Base-by-base conservation (phyloP, 495 filamentous ascomycete genomes). In the Cercophora samala region DNA sequence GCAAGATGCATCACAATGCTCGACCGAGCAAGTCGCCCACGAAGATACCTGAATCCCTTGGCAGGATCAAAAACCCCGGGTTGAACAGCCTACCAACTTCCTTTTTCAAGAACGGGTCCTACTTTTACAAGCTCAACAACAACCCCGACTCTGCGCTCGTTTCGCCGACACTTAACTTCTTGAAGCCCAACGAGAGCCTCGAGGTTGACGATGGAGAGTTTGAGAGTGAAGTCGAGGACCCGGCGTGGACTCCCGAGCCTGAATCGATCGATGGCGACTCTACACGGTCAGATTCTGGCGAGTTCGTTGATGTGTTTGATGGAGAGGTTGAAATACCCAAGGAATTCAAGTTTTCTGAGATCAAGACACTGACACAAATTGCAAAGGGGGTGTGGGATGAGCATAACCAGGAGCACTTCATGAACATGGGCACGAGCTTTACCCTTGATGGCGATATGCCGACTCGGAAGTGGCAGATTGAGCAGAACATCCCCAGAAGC, bases 401-500 rank as follows among this genome's bases (percentile, higher is more conserved):
- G 21, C 65, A 63, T n/a, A 32, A 59, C 8, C 13, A 63, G 5
- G 62, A 65, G 11, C 73, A 73, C 62, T 78, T 79, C 61, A 75
- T 77, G 58, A 32, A 69, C 8, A 19, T 74, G 42, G 69, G 72
- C 5, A 56, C 66, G 13, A 79, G 77, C 55, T 76, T 80, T 55
- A 66, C 68, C 2, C 42, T 79, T 22, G 21, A 67, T 3, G 76
- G 76, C 1, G 68, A 71, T 66, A 75, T 79, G 71, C 77, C 79
- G 53, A 68, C 64, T 26, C 68, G 71, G 6, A 55, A 56, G 46
- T 70, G 70, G 69, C 70, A 77, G 15, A 69, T 73, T 23, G 62
- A 68, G 11, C 70, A 79, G 54, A 75, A 78, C 64, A 54, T 81
- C 19, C 78, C 78, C 18, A 67, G 55, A 15, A 73, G 71, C 52